Conservation (phyloP, 352 stramenopile genomes). For the Ophiocytium majus region DNA sequence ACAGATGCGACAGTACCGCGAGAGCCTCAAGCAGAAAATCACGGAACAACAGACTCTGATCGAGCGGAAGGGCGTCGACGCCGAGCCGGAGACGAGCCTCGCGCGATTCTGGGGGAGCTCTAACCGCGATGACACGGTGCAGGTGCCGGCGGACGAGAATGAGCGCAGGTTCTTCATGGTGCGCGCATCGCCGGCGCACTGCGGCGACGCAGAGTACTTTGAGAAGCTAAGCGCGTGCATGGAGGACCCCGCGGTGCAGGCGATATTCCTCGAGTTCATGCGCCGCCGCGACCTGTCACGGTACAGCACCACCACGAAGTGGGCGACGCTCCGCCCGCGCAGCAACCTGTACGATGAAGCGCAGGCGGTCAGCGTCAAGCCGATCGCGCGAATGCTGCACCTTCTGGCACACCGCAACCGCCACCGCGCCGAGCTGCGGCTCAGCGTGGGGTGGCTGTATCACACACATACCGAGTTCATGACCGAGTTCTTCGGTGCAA, state of each 20-base stretch:
- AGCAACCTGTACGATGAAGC: no score
- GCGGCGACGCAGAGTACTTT: neutral
- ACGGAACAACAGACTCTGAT: neutral
- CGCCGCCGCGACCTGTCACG: no score
- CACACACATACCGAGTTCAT: no score
- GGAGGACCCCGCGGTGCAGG: neutral
- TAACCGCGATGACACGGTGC: neutral
- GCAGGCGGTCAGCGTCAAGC: no score
- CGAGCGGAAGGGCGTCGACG: neutral
- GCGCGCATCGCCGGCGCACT: neutral
- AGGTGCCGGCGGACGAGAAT: neutral
- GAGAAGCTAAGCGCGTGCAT: neutral
- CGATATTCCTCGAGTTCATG: no score
- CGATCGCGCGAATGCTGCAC: no score
- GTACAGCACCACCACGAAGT: no score
- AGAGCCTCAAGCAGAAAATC: neutral
- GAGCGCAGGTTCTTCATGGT: neutral
- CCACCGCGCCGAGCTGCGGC: no score
- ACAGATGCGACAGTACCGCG: neutral
- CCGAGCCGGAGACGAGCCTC: neutral
- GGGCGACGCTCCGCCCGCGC: no score
- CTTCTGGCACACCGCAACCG: no score
- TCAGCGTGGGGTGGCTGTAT: no score
- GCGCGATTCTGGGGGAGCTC: neutral
- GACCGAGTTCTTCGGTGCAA: no score